Evolutionary conservation across 306 rosid genomes (phyloP).

Genomic region (Cucumis sativus): Cucumber_9930_V3 NC_026659.2:31311001-31311500

Average conservation of each 20-base stretch:
- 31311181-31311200: neutral
- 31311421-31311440: neutral
- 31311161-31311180: constrained; percentile 2
- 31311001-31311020: constrained; percentile 10
- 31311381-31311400: neutral
- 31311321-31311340: neutral
- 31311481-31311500: no score
- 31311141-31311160: constrained; percentile 27
- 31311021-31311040: neutral
- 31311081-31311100: neutral
- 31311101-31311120: constrained; percentile 5
- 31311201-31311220: neutral
- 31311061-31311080: constrained; percentile 18
- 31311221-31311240: constrained; percentile 12
- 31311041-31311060: neutral
- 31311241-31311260: neutral
- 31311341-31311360: neutral
- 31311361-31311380: neutral
- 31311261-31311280: neutral
- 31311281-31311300: neutral
- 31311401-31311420: neutral
- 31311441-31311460: neutral
- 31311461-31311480: no score
- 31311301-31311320: neutral
- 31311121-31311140: constrained; percentile 11